Evolutionary conservation across 192 early-diverging fungal species (phyloP), one percentile per base, ranked within the genome.

Genomic region (Umbelopsis isabellina): DNA sequence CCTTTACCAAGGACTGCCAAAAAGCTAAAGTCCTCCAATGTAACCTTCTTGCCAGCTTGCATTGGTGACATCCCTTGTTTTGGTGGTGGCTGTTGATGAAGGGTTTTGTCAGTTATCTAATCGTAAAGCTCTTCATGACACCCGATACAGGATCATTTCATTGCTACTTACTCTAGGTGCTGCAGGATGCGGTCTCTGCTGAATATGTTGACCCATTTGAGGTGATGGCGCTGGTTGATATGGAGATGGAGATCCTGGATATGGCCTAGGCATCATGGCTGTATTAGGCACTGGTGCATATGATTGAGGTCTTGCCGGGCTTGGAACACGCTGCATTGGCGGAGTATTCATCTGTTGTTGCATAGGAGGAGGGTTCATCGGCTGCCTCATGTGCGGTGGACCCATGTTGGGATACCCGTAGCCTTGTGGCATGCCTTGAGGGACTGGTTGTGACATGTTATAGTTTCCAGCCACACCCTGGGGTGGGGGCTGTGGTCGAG

Each of bases 1-100:
- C 97, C 97, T 79, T 96, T 97, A 69, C 97, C 97, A 13, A 99
- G 83, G 2, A 99, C 97, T 21, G 95, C 93, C 64, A 96, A 72
- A 65, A 99, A 95, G 68, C 89, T 92, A 71, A 99, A 99, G 75
- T 99, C 96, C 55, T 97, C 93, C 21, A 96, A 75, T 2, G 91
- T 88, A 49, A 97, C 89, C 65, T 91, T 91, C 37, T 82, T 22
- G 25, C 23, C 15, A 49, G 48, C 51, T 55, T 65, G 27, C 47
- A 33, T 18, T 27, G 49, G 47, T 20, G 23, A 67, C 2, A 74
- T 25, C n/a, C 65, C 67, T 77, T 76, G 65, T 79, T 76, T 75
- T 80, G 80, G 75, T 81, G 82, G 80, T 81, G 74, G 66, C 79
- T 79, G 71, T 78, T 80, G 69, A 73, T 80, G 12, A 12, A 35